phyloP scores from a whole-genome alignment of 2,329 filamentous ascomycete genomes.

The Scedosporium minutisporum region DNA sequence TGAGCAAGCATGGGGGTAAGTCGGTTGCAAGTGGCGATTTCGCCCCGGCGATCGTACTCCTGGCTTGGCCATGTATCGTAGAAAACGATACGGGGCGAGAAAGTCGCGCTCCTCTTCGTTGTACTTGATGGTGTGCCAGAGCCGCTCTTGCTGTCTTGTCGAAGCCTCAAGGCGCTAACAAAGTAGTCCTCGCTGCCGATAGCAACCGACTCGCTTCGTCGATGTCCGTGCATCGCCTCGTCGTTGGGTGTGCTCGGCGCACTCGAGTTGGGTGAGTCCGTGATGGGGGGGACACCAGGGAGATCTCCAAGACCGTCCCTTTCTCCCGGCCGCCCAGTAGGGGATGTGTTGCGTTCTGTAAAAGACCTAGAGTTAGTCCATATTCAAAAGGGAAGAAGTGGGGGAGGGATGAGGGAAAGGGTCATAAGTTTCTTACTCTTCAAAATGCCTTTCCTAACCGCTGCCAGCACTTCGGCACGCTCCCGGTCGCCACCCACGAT shows the following conservation, averaged over 20 bases:
- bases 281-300: slow-evolving; percentile 51
- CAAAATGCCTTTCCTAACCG: slow-evolving; percentile 89
- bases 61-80: slow-evolving; percentile 93
- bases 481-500: slow-evolving; percentile 86
- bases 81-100: slow-evolving; percentile 89
- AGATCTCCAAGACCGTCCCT: slow-evolving; percentile 24
- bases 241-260: slow-evolving; percentile 82
- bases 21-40: slow-evolving; percentile 95
- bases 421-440: slow-evolving; percentile 53
- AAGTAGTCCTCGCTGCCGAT: slow-evolving; percentile 88
- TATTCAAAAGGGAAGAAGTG: too few relatives aligned
- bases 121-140: slow-evolving; percentile 65
- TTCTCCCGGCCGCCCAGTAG: background rate
- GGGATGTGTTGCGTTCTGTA: background rate
- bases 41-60: slow-evolving; percentile 92
- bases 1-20: slow-evolving; percentile 94
- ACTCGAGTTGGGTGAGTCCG: slow-evolving; percentile 75
- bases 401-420: background rate
- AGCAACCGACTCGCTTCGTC: slow-evolving; percentile 58
- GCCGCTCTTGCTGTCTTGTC: slow-evolving; percentile 68
- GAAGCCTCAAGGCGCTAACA: slow-evolving; percentile 62
- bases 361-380: background rate
- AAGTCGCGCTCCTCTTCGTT: slow-evolving; percentile 57
- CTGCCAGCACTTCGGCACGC: slow-evolving; percentile 80
- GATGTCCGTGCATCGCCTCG: slow-evolving; percentile 53